Base-by-base conservation (phyloP, 2,329 filamentous ascomycete species). In the Alternaria gaisen region DNA sequence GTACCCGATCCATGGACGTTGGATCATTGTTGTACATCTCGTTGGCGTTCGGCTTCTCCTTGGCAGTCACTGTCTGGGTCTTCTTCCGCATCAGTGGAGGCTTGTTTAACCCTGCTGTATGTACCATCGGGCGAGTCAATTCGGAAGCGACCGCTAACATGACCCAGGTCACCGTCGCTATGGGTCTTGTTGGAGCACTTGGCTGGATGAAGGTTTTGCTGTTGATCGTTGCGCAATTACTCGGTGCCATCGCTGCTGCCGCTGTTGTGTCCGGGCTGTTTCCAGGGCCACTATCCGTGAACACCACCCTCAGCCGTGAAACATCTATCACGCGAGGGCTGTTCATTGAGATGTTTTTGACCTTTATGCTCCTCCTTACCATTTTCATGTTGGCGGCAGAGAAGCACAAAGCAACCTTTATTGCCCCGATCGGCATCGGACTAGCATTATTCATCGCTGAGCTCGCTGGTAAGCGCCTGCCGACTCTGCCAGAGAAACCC, bases 271-370 rank as follows among this genome's bases (percentile, higher is more conserved):
- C 77, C 1, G 76, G 73, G 1, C 72, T 83, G 8, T 82, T 84
- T 28, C 81, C 83, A 6, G 80, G 81, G 1, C 75, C 78, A 20
- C 75, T 85, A 22, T 76, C 77, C 38, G 83, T 85, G 20, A 77
- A 78, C 11, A 84, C 82, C 2, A 80, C 75, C 5, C 77, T 84
- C n/a, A 77, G 79, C 43, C 30, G 53, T 14, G 70, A 71, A 20
- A 83, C 82, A 3, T 82, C 81, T 1, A 68, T 83, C 24, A 75
- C 72, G 24, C 80, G 79, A 36, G 83, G 82, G 12, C 67, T 85
- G 4, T 84, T 78, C 67, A 83, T 84, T 55, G 83, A 84, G 63
- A 83, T 83, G 80, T 81, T 85, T 56, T 72, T 84, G 40, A 85
- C 83, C 3, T 78, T 80, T n/a, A 70, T 80, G 67, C 77, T 85